Evolutionary conservation across 345 rosid genomes (phyloP).

Genomic region (Isatis tinctoria): DNA sequence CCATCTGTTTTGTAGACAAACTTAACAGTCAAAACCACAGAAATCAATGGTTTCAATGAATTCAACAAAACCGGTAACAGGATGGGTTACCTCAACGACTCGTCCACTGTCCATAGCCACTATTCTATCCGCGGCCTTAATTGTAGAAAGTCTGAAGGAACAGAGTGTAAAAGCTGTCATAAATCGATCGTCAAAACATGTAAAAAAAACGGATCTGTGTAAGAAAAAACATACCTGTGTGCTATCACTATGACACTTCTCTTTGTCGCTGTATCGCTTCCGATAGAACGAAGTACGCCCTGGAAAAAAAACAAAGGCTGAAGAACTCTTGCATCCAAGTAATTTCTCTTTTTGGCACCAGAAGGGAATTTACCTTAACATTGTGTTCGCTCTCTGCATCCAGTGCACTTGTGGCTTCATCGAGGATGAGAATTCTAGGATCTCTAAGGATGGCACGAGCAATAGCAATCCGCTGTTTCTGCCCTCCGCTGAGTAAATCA

Average conservation of each 20-base stretch:
- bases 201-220: not conserved
- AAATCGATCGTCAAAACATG: not conserved
- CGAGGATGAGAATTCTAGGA: conserved; percentile 81
- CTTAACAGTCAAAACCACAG: not conserved
- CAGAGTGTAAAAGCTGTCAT: not conserved
- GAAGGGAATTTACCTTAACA: conserved; percentile 52
- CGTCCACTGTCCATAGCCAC: conserved; percentile 84
- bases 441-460: conserved; percentile 96
- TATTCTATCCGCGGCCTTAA: conserved; percentile 88
- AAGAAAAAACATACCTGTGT: conserved; percentile 51
- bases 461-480: conserved; percentile 95
- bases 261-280: conserved; percentile 50
- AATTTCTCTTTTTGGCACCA: not conserved
- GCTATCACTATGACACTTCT: conserved; percentile 88
- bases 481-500: conserved; percentile 97
- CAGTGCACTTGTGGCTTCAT: conserved; percentile 94
- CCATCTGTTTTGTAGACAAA: conserved; percentile 48
- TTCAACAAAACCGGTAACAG: conserved; percentile 1
- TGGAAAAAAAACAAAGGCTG: conserved; percentile 27
- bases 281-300: conserved; percentile 82
- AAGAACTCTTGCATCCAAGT: not conserved
- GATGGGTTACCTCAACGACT: conserved; percentile 62
- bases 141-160: conserved; percentile 76
- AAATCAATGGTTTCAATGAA: not conserved
- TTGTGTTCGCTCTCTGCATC: conserved; percentile 99